Base-by-base conservation (phyloP, 345 rosid genomes). In the Gynandropsis gynandra region DNA sequence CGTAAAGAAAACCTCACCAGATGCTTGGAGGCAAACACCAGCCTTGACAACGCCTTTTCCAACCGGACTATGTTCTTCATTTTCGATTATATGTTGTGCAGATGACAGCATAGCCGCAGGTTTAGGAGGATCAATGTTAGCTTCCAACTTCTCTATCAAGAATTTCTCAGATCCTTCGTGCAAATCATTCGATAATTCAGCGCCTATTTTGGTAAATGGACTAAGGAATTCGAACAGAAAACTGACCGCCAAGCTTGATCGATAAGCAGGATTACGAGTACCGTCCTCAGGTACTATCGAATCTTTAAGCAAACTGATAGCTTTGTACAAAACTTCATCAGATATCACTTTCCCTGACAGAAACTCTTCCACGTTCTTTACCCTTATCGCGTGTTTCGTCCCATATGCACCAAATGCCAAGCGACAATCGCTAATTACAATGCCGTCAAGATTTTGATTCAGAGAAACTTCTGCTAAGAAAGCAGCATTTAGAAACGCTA, bases 331-430 rank as follows among this genome's bases (percentile, higher is more conserved):
- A 58, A 84, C 69, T 42, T 24, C 42, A 4, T 68, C 15, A 47
- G 69, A 71, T 50, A 87, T 69, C 16, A 52, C 38, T 57, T 87
- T 87, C 12, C 85, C 92, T 21, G 62, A 52, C 50, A 87, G 64
- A 64, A 79, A 70, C 24, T 74, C 73, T 47, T 90, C 98, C 8
- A 72, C 81, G 45, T 60, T 65, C 61, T 61, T 78, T 46, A 78
- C 87, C 55, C 89, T 66, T 14, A 76, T 65, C 1, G 89, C 83
- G 61, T 79, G 92, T 60, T 73, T 76, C 16, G 85, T 78, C 21
- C 96, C 95, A 52, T 66, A 83, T 29, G 95, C 87, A n/a, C 98
- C 96, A 29, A 90, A 84, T 64, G 84, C 78, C 62, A 90, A 53
- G 38, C 27, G 64, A 62, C 92, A 83, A 44, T 47, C 71, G 35